Evolutionary conservation across 169 alveolate species (phyloP), one percentile per base, ranked within the genome.

Genomic region (Cryptosporidium parvum): DNA sequence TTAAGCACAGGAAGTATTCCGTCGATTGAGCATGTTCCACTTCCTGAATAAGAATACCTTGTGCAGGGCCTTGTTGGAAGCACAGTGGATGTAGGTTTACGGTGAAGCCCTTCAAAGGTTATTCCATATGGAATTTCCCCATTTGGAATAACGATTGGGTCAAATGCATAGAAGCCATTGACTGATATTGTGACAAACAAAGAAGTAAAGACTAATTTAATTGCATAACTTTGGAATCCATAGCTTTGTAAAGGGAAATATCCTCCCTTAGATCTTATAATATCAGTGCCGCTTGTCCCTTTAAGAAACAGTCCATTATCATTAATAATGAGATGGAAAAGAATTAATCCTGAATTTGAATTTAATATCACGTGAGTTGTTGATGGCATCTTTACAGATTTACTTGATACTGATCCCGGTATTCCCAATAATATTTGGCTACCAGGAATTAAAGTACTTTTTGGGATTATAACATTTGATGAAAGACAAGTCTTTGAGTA

Each of bases 61-160:
- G 89, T 42, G 29, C 89, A 80, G 23, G 65, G 1, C n/a, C 75
- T 80, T 7, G 37, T 62, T 23, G 89, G 89, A 44, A 80, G 89
- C 7, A 61, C 2, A 31, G 89, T 80, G 10, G 59, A 16, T 9
- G 75, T 80, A 21, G 89, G 80, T 10, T 45, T 18, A 18, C 65
- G 33, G 23, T 18, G 4, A n/a, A 65, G 45, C 7, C 89, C 89
- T 29, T 26, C 18, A 21, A 80, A 16, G 21, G 37, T 12, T 31
- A 80, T n/a, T 26, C 65, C 56, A 18, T 7, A 9, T 0, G 69
- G 80, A 3, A 7, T 14, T 39, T 80, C 80, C 5, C 68, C 68
- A 21, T 62, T 67, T 12, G 89, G 89, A 39, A 80, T 80, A 8
- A 35, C 18, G 5, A 80, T 42, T 6, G 37, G 80, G 26, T 80